Conservation (phyloP, 2,329 filamentous ascomycete species). For the Aspergillus fijiensis region DNA sequence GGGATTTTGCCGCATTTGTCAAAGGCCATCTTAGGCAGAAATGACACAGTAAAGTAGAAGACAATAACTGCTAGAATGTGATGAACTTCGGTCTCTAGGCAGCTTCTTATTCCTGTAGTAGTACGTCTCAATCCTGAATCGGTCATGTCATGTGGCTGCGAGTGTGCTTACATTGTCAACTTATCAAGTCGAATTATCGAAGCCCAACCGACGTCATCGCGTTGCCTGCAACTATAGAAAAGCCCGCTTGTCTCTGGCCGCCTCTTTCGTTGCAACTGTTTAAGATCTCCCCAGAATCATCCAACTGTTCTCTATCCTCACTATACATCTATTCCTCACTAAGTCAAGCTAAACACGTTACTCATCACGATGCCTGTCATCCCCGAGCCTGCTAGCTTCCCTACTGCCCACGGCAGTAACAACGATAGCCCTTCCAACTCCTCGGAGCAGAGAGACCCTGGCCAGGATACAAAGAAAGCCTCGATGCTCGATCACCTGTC, state of each 20-base stretch:
- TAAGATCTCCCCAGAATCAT: neutral
- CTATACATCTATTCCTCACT: neutral
- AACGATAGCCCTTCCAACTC: slow-evolving; percentile 20
- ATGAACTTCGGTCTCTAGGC: neutral
- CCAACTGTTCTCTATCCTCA: neutral
- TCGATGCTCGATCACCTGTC: slow-evolving; percentile 35
- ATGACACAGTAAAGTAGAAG: neutral
- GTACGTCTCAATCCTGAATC: neutral
- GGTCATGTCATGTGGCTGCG: slow-evolving; percentile 1
- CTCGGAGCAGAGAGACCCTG: slow-evolving; percentile 19
- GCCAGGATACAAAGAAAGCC: slow-evolving; percentile 38
- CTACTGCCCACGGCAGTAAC: slow-evolving; percentile 19
- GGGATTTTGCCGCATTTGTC: neutral
- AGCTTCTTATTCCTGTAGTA: neutral
- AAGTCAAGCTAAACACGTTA: neutral
- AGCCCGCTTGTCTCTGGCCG: neutral
- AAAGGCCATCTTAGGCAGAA: neutral
- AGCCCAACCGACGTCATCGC: slow-evolving; percentile 9
- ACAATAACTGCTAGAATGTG: neutral
- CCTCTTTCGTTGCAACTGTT: neutral
- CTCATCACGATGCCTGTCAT: slow-evolving; percentile 31
- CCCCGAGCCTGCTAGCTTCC: slow-evolving; percentile 25
- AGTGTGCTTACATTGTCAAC: neutral
- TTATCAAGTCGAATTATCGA: neutral
- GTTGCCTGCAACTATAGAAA: slow-evolving; percentile 5